Base-by-base conservation (phyloP, 1,139 yeast genomes). In the Pichia sp. region DNA sequence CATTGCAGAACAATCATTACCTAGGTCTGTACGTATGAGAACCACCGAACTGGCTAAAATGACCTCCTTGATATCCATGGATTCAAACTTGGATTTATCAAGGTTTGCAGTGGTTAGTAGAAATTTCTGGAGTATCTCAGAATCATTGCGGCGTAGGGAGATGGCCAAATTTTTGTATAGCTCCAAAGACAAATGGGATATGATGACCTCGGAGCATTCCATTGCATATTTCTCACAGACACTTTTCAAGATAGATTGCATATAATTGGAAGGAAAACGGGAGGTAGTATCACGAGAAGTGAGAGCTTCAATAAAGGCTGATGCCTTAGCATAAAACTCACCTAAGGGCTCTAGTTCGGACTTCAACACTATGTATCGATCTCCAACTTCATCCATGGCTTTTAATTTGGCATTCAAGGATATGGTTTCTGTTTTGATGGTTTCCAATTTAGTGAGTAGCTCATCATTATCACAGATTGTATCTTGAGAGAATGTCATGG, bases 381-480 rank as follows among this genome's bases (percentile, higher is more conserved):
- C 3, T 51, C 54, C 67, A 82, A 69, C 6, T 83, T 72, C 5
- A 55, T 4, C 65, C 64, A 0, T 87, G 71, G 39, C 77, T 79
- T 4, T 49, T 49, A 39, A 82, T 66, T 51, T 80, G 80, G 4
- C 44, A 43, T 35, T 72, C 72, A 14, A 85, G 67, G 69, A 69
- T 1, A 50, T 52, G 0, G 94, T 67, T 46, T 86, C 91, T 1
- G 54, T 48, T 52, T 88, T 88, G 36, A 88, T 60, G 2, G 52
- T 56, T 49, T 83, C 93, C 36, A 88, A 62, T 1, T 81, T 73
- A 7, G 66, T 62, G 18, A 84, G 57, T 4, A 87, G 62, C 0
- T 59, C 63, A 38, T 77, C 78, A 53, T 81, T 77, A 12, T 86
- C 94, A 31, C 88, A 62, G 26, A 88, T 68, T 39, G 71, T 74